Base-by-base conservation (phyloP, 2,329 filamentous ascomycete genomes). In the Xylariales sp. region DNA sequence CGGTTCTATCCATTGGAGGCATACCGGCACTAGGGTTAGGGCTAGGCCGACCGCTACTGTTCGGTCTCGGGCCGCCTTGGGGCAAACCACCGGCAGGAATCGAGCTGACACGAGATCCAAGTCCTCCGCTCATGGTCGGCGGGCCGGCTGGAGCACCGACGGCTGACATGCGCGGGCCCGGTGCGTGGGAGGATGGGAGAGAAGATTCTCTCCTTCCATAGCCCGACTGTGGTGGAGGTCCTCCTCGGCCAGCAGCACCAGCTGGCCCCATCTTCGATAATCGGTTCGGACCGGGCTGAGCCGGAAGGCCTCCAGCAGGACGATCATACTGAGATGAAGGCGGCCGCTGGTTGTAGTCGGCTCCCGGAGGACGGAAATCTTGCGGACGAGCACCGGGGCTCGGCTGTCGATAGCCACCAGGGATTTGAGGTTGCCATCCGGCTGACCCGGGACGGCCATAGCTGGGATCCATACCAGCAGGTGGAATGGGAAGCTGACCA, bases 391-490 rank as follows among this genome's bases (percentile, higher is more conserved):
- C 79, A 72, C 76, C 82, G 70, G 80, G 82, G 70, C 77, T 84
- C 30, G 73, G 66, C 48, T 76, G 76, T 43, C 81, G 78, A 68
- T 84, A 83, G 1, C 78, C 81, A 3, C 75, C 71, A 0, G 80
- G 80, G 16, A 77, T 73, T 69, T 83, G 83, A 18, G 80, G 78
- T 36, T 83, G 82, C 80, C 82, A 85, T 18, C 83, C 82, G 16
- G 80, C 78, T 9, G 83, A 84, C 10, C 78, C 74, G 16, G 82
- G 76, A 55, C 84, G 83, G 45, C 79, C 80, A 9, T 83, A 82
- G 30, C 71, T 74, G 7, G 79, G 77, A 69, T 85, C 81, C 55
- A 75, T 72, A 14, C 81, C 80, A 45, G 80, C 80, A 54, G 80
- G 77, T 16, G 82, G 81, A 41, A 84, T 70, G 52, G 73, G 80